Evolutionary conservation across 1,139 yeast genomes (phyloP).

Genomic region (Hyphopichia buzzinii): DNA sequence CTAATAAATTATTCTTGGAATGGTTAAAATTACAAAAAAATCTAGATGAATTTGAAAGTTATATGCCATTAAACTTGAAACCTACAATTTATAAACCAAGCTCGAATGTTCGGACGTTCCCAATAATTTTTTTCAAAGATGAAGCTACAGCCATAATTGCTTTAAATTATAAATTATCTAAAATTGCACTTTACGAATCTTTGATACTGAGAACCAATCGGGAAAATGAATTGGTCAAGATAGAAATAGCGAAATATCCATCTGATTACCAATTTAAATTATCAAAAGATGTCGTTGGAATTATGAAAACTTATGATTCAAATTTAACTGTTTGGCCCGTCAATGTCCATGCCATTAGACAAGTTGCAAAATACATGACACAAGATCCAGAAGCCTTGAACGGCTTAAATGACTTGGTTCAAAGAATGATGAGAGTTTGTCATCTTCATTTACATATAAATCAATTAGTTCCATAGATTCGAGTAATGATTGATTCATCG

Average conservation of each 20-base stretch:
- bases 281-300: constrained; percentile 40
- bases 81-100: constrained; percentile 32
- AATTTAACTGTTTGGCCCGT: constrained; percentile 36
- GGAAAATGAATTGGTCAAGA: constrained; percentile 14
- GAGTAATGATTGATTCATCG: no score
- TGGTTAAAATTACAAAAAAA: constrained; percentile 28
- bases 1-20: constrained; percentile 20
- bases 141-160: constrained; percentile 34
- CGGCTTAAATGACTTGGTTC: constrained; percentile 25
- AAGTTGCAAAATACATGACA: constrained; percentile 27
- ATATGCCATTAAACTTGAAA: constrained; percentile 28
- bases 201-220: constrained; percentile 20
- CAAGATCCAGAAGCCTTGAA: constrained; percentile 27
- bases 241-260: constrained; percentile 22
- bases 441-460: constrained; percentile 19
- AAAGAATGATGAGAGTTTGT: constrained; percentile 24
- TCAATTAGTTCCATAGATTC: no score
- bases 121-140: constrained; percentile 33
- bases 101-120: constrained; percentile 21
- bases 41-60: constrained; percentile 28
- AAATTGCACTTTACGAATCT: constrained; percentile 31
- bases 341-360: constrained; percentile 31
- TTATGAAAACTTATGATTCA: constrained; percentile 34
- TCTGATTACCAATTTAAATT: constrained; percentile 23
- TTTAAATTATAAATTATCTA: constrained; percentile 30